Evolutionary conservation across 345 rosid species (phyloP).

Genomic region (Hibiscus syriacus): DNA sequence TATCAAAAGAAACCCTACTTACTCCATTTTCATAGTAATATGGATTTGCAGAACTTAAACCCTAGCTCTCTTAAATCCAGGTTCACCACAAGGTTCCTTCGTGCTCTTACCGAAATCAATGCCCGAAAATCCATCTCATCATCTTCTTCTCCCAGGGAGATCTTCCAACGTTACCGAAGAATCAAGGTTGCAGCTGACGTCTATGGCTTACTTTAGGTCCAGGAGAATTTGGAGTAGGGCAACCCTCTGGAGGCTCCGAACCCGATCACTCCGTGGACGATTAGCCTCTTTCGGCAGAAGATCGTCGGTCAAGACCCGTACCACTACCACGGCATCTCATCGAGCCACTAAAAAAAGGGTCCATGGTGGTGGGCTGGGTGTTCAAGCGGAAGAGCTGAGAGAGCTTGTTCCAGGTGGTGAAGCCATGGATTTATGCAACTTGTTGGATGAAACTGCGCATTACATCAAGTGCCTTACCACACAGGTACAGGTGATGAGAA

Average conservation of each 20-base stretch:
- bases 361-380: neutral
- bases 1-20: too few relatives aligned
- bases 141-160: conserved; percentile 10
- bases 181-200: conserved; percentile 47
- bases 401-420: conserved; percentile 55
- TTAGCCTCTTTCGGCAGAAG: neutral
- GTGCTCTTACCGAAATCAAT: conserved; percentile 30
- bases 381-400: conserved; percentile 22
- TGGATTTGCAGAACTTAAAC: conserved; percentile 16
- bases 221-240: conserved; percentile 51
- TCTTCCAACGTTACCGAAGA: conserved; percentile 18
- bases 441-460: conserved; percentile 54
- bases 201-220: conserved; percentile 41
- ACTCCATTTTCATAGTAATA: too few relatives aligned
- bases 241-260: conserved; percentile 24
- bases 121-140: neutral
- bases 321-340: neutral
- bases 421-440: conserved; percentile 35
- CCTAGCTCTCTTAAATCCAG: conserved; percentile 29
- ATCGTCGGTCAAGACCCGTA: neutral
- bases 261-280: neutral
- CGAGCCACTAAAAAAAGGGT: too few relatives aligned
- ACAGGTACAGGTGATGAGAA: conserved; percentile 56
- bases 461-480: conserved; percentile 43
- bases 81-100: conserved; percentile 36